Base-by-base conservation (phyloP, 2,329 filamentous ascomycete genomes). In the Claviceps sp. region DNA sequence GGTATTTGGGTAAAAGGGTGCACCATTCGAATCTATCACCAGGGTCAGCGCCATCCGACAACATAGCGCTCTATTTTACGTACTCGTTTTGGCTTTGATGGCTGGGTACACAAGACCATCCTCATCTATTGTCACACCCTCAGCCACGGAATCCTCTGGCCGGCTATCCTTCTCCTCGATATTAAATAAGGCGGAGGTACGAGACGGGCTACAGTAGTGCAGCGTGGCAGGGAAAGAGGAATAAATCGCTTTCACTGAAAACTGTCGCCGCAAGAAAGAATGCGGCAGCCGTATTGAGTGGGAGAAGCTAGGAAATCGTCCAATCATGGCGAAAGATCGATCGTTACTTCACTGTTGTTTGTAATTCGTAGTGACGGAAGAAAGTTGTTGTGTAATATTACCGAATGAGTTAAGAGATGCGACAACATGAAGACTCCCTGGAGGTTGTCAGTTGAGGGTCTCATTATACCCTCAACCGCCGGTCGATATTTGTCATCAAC, bases 1-100 rank as follows among this genome's bases (percentile, higher is more conserved):
- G 1, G 58, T 59, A 42, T 60, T 58, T 4, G 58, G 58, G n/a
- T 51, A 58, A 57, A 59, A 57, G 37, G 53, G 37, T 1, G 54
- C 56, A 18, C 58, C 57, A 41, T 59, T 60, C 1, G 54, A 58
- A 7, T 50, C 56, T 57, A 46, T 20, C 20, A 14, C 8, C 30
- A 2, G 6, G 6, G 43, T 46, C 42, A 53, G 51, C 11, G 41
- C 14, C 22, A 9, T 9, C 30, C 30, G 30, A 4, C n/a, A 49
- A 13, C 5, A 30, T 13, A 43, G 20, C 41, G n/a, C 22, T 26
- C 34, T 16, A 24, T 18, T 26, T 41, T 34, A 26, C 41, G 41
- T 22, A 42, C 45, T 16, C 2, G 52, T 52, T 20, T 34, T 18
- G n/a, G 20, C n/a, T 13, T 55, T n/a, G 8, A 55, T 30, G 26